Evolutionary conservation across 495 filamentous ascomycete genomes (phyloP).

Genomic region (Aspergillus biplanus): DNA sequence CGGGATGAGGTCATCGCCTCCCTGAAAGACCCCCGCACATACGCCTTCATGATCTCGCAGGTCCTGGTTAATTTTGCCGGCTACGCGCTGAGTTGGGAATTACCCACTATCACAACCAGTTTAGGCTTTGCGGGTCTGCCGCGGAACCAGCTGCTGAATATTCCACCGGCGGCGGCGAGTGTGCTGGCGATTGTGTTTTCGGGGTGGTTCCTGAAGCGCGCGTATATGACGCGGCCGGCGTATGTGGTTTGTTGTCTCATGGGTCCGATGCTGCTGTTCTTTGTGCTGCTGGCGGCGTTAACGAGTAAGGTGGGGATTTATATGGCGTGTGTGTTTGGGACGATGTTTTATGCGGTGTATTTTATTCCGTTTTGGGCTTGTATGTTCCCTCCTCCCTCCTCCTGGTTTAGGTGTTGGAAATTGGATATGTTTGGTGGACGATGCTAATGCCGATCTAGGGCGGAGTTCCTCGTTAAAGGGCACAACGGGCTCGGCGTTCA

Average conservation of each 20-base stretch:
- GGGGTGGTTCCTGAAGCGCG: constrained; percentile 22
- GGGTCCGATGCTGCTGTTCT: constrained; percentile 30
- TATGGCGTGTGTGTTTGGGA: constrained; percentile 32
- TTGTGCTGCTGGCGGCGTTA: constrained; percentile 27
- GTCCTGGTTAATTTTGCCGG: constrained; percentile 35
- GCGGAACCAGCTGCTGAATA: constrained; percentile 38
- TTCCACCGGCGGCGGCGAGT: constrained; percentile 29
- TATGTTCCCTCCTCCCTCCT: constrained; percentile 6
- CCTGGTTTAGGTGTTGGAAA: neutral
- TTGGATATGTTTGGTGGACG: neutral
- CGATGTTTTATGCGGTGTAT: constrained; percentile 27
- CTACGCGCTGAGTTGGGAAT: constrained; percentile 34
- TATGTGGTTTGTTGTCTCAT: constrained; percentile 24
- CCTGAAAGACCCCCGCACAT: constrained; percentile 34
- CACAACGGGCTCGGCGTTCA: constrained; percentile 38
- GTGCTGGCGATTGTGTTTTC: constrained; percentile 31
- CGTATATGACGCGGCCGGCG: constrained; percentile 20
- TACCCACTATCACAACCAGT: constrained; percentile 36
- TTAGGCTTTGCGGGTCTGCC: constrained; percentile 37
- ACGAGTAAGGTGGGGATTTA: constrained; percentile 30
- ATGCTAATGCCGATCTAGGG: constrained; percentile 16
- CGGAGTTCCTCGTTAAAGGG: constrained; percentile 34
- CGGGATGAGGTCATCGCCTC: constrained; percentile 38
- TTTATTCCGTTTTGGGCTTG: constrained; percentile 40
- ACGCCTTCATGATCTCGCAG: constrained; percentile 37